A percentile compares a stretch with the other conserved stretches of the same genome.
phyloP scores from a whole-genome alignment of 345 rosid genomes.

The Citrus cavaleriei region DNA sequence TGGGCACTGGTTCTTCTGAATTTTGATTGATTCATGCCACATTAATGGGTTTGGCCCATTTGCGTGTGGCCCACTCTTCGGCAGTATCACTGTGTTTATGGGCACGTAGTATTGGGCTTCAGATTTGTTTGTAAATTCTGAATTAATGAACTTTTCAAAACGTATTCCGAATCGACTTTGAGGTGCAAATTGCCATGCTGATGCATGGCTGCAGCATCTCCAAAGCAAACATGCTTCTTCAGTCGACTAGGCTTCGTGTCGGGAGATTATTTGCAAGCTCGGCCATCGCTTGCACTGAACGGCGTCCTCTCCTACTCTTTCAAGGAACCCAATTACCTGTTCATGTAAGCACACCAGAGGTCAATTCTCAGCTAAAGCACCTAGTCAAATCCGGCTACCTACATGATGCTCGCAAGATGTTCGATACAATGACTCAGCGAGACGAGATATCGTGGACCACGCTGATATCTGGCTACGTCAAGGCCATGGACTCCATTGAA shows the following conservation, averaged over 20 bases:
- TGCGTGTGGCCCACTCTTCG: not conserved
- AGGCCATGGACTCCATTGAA: conserved; percentile 36
- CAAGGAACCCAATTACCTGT: not conserved
- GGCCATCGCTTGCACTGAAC: conserved; percentile 8
- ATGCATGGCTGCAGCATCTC: not conserved
- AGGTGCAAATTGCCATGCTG: not conserved
- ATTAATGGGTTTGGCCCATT: not conserved
- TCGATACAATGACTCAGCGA: conserved; percentile 63
- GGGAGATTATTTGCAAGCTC: conserved; percentile 19
- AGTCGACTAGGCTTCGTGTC: conserved; percentile 11
- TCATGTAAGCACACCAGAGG: conserved; percentile 25
- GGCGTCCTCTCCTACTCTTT: not conserved
- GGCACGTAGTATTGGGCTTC: not conserved
- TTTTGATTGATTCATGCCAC: not conserved
- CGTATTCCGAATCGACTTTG: too few species aligned
- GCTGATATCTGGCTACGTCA: conserved; percentile 66
- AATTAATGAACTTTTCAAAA: not conserved
- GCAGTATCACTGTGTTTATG: not conserved
- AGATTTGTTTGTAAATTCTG: not conserved
- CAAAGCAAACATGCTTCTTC: conserved; percentile 9
- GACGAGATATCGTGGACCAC: conserved; percentile 79
- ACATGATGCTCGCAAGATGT: conserved; percentile 57
- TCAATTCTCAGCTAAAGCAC: conserved; percentile 37
- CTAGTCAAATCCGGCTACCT: conserved; percentile 35
- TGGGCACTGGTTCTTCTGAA: too few species aligned